A percentile compares a stretch with the other conserved stretches of the same genome.
Conservation (phyloP, 2,329 filamentous ascomycete species). For the Penicillium sp. region DNA sequence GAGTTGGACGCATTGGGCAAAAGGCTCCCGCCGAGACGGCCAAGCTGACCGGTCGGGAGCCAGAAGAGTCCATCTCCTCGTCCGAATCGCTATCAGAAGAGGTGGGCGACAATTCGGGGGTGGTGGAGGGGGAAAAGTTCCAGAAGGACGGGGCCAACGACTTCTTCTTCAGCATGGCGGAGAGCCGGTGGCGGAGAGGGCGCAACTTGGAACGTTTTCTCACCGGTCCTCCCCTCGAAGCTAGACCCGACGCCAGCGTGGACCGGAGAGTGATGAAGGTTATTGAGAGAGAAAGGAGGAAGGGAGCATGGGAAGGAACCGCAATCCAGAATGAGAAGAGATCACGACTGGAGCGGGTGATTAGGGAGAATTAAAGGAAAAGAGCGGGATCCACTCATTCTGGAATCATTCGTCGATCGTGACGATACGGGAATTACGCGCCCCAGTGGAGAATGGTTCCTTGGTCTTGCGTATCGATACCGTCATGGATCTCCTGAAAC, state of each 20-base stretch:
- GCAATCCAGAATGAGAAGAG: no score
- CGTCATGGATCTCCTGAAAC: neutral
- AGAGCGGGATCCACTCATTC: slow-evolving; percentile 12
- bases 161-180: slow-evolving; percentile 39
- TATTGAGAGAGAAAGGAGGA: slow-evolving; percentile 9
- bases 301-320: slow-evolving; percentile 2
- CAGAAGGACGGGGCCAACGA: slow-evolving; percentile 32
- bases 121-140: slow-evolving; percentile 39
- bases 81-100: slow-evolving; percentile 42
- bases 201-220: slow-evolving; percentile 19
- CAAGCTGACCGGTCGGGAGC: slow-evolving; percentile 43
- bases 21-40: slow-evolving; percentile 36
- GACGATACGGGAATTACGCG: slow-evolving; percentile 9
- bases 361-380: slow-evolving; percentile 1
- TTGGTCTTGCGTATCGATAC: no score
- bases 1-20: slow-evolving; percentile 57
- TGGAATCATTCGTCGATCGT: slow-evolving; percentile 20
- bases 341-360: slow-evolving; percentile 1
- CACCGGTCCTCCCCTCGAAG: slow-evolving; percentile 19
- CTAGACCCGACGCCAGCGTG: slow-evolving; percentile 19
- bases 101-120: slow-evolving; percentile 42
- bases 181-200: slow-evolving; percentile 24
- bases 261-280: slow-evolving; percentile 6
- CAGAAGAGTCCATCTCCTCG: slow-evolving; percentile 40
- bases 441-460: slow-evolving; percentile 9